These are phyloP conservation scores for Ogataea trehaloabstinens DNA, from an alignment of 805 yeast species.

Conservation along the genomic window DNA sequence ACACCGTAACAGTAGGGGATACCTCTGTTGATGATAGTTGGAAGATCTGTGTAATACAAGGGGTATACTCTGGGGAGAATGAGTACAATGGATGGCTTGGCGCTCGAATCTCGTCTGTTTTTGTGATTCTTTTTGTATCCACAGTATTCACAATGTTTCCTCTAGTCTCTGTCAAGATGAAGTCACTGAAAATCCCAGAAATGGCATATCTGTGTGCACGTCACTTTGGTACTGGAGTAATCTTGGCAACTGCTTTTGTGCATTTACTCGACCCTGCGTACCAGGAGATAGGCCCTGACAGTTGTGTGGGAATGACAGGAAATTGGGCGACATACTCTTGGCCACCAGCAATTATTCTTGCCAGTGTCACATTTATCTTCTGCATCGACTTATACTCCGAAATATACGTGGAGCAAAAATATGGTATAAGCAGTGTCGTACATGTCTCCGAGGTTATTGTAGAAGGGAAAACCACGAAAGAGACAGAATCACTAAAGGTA, in stretches of 20 bases:
- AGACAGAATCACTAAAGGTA: constrained; percentile 19
- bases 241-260: constrained; percentile 74
- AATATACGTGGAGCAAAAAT: constrained; percentile 35
- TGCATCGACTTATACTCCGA: constrained; percentile 44
- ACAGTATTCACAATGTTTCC: constrained; percentile 57
- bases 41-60: constrained; percentile 20
- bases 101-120: constrained; percentile 54
- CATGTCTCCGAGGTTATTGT: constrained; percentile 21
- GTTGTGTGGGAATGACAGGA: constrained; percentile 45
- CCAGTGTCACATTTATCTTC: constrained; percentile 44
- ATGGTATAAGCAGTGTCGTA: constrained; percentile 22
- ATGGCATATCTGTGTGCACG: constrained; percentile 62
- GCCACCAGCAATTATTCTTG: constrained; percentile 48
- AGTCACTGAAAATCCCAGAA: constrained; percentile 50
- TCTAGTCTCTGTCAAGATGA: constrained; percentile 48
- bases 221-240: constrained; percentile 88
- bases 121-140: constrained; percentile 56
- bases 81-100: constrained; percentile 26
- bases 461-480: not conserved
- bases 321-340: constrained; percentile 47
- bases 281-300: constrained; percentile 50
- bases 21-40: constrained; percentile 15
- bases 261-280: constrained; percentile 68
- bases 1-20: constrained; percentile 6
- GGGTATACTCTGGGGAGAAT: constrained; percentile 16